A percentile compares a stretch with the other conserved stretches of the same genome.
These are phyloP conservation scores for Phytopythium chamaehyphon DNA, from an alignment of 352 stramenopile species.

Conservation along the genomic window DNA sequence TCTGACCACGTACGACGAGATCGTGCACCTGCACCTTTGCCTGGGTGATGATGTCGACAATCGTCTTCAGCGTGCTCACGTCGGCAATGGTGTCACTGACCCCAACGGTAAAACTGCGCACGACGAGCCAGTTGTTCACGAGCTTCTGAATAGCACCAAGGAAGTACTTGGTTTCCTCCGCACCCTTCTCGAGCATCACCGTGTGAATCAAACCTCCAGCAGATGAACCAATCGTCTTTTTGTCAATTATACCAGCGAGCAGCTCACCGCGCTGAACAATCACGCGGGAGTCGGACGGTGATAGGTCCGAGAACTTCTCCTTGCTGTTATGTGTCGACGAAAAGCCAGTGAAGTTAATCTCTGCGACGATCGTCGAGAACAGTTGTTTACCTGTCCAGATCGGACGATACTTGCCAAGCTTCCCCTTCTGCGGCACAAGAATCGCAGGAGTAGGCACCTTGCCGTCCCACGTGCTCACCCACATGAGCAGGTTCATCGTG, in stretches of 20 bases:
- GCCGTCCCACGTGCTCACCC: slow-evolving; percentile 96
- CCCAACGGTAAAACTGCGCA: slow-evolving; percentile 98
- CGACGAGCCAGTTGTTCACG: slow-evolving; percentile 98
- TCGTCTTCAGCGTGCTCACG: slow-evolving; percentile 96
- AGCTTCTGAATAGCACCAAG: slow-evolving; percentile 95
- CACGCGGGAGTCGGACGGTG: slow-evolving; percentile 96
- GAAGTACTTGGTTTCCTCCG: slow-evolving; percentile 86
- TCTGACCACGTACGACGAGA: slow-evolving; percentile 96
- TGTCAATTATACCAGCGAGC: slow-evolving; percentile 98
- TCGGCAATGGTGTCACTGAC: slow-evolving; percentile 99
- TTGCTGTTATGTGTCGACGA: slow-evolving; percentile 94
- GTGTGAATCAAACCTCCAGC: slow-evolving; percentile 97
- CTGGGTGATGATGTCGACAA: slow-evolving; percentile 98
- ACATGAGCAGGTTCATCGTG: slow-evolving; percentile 99
- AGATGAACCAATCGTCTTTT: slow-evolving; percentile 98
- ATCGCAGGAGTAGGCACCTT: slow-evolving; percentile 96
- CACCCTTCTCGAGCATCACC: slow-evolving; percentile 92
- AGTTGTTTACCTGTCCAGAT: slow-evolving; percentile 99
- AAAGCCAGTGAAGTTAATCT: slow-evolving; percentile 96
- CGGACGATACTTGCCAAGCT: slow-evolving; percentile 83
- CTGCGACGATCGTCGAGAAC: slow-evolving; percentile 95
- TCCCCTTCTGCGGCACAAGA: slow-evolving; percentile 91
- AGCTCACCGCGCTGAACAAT: slow-evolving; percentile 97
- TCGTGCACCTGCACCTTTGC: slow-evolving; percentile 94
- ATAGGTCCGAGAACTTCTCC: slow-evolving; percentile 87